Evolutionary conservation across 495 filamentous ascomycete genomes (phyloP), one percentile per base, ranked within the genome.

Genomic region (Hypoxylon fuscum): DNA sequence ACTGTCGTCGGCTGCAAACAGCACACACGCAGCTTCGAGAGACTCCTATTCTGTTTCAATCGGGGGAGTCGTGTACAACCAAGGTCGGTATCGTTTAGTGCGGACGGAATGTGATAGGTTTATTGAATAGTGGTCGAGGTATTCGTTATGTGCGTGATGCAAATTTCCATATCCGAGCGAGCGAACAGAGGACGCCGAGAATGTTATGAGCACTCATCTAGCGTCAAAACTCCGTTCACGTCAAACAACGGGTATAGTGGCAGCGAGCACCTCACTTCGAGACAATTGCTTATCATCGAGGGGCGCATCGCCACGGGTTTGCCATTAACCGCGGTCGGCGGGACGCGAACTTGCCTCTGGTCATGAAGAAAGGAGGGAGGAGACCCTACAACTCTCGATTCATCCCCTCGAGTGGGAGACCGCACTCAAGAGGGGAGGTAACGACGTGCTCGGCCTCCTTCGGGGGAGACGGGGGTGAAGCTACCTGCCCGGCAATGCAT

Each of bases 301-400:
- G 50, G 32, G 43, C 40, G 23, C 50, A 47, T 55, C 55, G 17
- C 47, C 15, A 20, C 12, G 21, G 10, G 17, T 23, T 14, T 48
- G 23, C 62, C 50, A 14, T 23, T 66, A 15, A 66, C 63, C 63
- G 63, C 21, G 63, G 57, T 22, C 57, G 21, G 29, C 63, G 63
- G 56, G 63, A 61, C 56, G 57, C 63, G 7, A 3, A 23, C 18
- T 52, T 40, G 29, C 38, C 29, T 37, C 14, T 29, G 44, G 34
- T 50, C 62, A 66, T 66, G 62, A 52, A 55, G 22, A 17, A 49
- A 65, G 62, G 56, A 60, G 51, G 51, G 51, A 44, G 51, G 11
- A n/a, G 2, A 5, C 40, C 41, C 50, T 55, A 32, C 62, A 23
- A 60, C 62, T 27, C 25, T 56, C 62, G 18, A 42, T 35, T 37